Evolutionary conservation across 257 asterid species (phyloP).

Genomic region (Lithospermum erythrorhizon): DNA sequence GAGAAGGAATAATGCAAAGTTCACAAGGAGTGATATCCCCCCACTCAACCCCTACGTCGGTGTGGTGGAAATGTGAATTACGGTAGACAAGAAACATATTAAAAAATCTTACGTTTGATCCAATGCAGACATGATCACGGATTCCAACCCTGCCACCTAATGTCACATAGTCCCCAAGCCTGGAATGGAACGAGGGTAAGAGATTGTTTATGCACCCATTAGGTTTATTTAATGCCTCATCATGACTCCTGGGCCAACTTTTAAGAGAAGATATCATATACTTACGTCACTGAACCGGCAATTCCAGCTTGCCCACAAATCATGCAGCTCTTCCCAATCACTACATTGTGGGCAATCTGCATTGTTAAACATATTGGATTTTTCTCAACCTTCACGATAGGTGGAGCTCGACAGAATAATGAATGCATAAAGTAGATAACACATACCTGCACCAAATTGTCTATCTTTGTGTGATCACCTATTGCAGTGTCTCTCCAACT

Average conservation of each 20-base stretch:
- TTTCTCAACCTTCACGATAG: slow-evolving; percentile 3
- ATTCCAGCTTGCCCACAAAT: slow-evolving; percentile 88
- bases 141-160: slow-evolving; percentile 73
- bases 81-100: not conserved
- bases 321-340: slow-evolving; percentile 63
- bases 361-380: slow-evolving; percentile 13
- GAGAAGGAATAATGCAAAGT: no score
- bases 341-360: slow-evolving; percentile 89
- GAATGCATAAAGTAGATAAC: slow-evolving; percentile 5
- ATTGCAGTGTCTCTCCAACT: slow-evolving; percentile 90
- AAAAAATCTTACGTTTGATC: slow-evolving; percentile 44
- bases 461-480: slow-evolving; percentile 85
- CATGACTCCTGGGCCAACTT: not conserved
- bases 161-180: slow-evolving; percentile 75
- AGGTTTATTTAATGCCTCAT: not conserved
- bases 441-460: slow-evolving; percentile 86
- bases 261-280: slow-evolving; percentile 4
- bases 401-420: not conserved
- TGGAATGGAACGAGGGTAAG: slow-evolving; percentile 13
- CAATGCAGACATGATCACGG: slow-evolving; percentile 64
- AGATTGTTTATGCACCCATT: not conserved
- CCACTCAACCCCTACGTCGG: no score
- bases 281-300: slow-evolving; percentile 88
- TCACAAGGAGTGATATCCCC: no score
- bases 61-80: no score